A percentile compares a stretch with the other conserved stretches of the same genome.
Evolutionary conservation across 805 yeast species (phyloP).

Genomic region (Kuraishia piskuri): DNA sequence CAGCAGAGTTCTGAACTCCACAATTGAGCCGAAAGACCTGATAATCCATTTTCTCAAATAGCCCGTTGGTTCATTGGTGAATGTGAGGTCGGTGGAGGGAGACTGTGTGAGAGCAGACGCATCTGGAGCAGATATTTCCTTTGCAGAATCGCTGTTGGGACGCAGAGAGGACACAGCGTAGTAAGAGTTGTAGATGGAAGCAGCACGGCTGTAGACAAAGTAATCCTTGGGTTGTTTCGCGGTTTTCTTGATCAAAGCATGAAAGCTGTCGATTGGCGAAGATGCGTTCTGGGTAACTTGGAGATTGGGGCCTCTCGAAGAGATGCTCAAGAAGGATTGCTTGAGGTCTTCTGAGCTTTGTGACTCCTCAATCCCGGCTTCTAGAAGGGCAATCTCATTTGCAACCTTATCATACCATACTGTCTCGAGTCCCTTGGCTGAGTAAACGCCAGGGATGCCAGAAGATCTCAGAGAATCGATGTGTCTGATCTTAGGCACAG

Average conservation of each 20-base stretch:
- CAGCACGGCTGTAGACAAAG: slow-evolving; percentile 34
- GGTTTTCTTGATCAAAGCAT: slow-evolving; percentile 29
- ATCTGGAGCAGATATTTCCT: slow-evolving; percentile 13
- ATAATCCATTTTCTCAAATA: slow-evolving; percentile 37
- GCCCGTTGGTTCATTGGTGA: slow-evolving; percentile 21
- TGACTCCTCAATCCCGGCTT: slow-evolving; percentile 24
- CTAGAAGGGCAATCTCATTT: slow-evolving; percentile 29
- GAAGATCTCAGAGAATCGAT: slow-evolving; percentile 16
- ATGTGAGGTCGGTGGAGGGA: slow-evolving; percentile 25
- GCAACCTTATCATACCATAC: slow-evolving; percentile 41
- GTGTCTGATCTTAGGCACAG: slow-evolving; percentile 12
- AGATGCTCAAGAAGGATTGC: slow-evolving; percentile 4
- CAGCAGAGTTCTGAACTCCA: slow-evolving; percentile 66
- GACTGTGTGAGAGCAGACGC: slow-evolving; percentile 31
- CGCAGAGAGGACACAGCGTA: slow-evolving; percentile 30
- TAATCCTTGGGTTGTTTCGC: slow-evolving; percentile 36
- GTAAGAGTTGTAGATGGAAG: slow-evolving; percentile 38
- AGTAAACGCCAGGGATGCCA: slow-evolving; percentile 43
- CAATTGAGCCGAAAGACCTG: slow-evolving; percentile 65
- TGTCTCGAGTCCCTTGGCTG: slow-evolving; percentile 36
- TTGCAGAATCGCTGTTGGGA: slow-evolving; percentile 9
- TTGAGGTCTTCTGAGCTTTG: slow-evolving; percentile 18
- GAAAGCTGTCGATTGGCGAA: slow-evolving; percentile 17
- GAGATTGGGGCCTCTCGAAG: background rate
- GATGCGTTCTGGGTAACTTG: background rate